Evolutionary conservation across 2,329 filamentous ascomycete genomes (phyloP).

Genomic region (Fusarium falciforme): DNA sequence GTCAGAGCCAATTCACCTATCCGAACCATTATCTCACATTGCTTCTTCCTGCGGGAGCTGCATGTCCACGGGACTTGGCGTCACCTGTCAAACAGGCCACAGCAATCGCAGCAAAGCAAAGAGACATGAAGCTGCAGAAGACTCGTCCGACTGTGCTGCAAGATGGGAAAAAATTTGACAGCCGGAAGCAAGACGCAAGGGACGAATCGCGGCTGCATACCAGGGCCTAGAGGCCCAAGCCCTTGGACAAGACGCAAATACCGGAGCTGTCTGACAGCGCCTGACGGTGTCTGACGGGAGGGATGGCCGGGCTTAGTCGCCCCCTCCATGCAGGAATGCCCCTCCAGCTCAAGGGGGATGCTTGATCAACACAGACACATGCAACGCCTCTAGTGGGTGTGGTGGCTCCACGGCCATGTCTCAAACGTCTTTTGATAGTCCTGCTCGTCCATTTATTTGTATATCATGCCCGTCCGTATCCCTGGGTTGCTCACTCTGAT

Average conservation of each 20-base stretch:
- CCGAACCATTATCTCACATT: constrained; percentile 27
- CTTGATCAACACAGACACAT: constrained; percentile 32
- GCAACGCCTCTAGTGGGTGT: constrained; percentile 35
- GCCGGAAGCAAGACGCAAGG: constrained; percentile 38
- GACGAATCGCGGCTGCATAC: constrained; percentile 38
- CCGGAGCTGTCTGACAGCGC: constrained; percentile 28
- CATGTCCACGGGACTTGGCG: constrained; percentile 3
- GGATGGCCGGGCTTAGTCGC: constrained; percentile 38
- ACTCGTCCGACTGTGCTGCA: constrained; percentile 15
- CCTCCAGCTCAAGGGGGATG: constrained; percentile 42
- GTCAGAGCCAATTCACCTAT: constrained; percentile 1
- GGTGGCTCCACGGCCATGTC: constrained; percentile 42
- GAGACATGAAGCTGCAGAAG: constrained; percentile 11
- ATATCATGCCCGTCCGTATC: constrained; percentile 45
- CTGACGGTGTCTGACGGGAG: constrained; percentile 29
- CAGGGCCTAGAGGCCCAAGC: constrained; percentile 33
- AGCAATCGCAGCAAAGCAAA: constrained; percentile 20
- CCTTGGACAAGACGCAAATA: constrained; percentile 30
- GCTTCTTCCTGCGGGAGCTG: constrained; percentile 25
- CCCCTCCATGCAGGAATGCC: constrained; percentile 45
- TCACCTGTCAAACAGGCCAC: constrained; percentile 17
- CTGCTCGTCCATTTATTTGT: constrained; percentile 40
- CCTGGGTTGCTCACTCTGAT: constrained; percentile 35
- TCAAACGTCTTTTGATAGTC: constrained; percentile 37
- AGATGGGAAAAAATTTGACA: constrained; percentile 9